A percentile compares a stretch with the other conserved stretches of the same genome.
Evolutionary conservation across 495 filamentous ascomycete genomes (phyloP).

Genomic region (Xylaria telfairii): DNA sequence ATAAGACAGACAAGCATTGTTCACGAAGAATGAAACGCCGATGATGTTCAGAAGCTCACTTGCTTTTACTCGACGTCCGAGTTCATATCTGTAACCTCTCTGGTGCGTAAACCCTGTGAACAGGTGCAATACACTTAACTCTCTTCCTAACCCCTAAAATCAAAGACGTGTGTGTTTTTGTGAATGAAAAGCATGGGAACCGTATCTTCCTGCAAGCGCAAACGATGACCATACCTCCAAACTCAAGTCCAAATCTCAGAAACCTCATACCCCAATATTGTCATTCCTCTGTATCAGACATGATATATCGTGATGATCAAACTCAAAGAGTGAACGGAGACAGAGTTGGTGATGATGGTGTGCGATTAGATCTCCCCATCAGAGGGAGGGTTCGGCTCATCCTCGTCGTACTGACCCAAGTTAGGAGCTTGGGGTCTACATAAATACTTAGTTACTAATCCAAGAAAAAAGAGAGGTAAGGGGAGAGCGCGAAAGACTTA

Average conservation of each 20-base stretch:
- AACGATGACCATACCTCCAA: background rate
- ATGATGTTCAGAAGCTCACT: background rate
- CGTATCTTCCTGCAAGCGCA: background rate
- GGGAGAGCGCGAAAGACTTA: constrained; percentile 4
- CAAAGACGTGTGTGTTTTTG: background rate
- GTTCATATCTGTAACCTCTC: background rate
- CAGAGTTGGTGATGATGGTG: background rate
- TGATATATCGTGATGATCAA: background rate
- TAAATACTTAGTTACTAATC: background rate
- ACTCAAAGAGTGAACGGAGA: background rate
- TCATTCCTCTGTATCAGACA: background rate
- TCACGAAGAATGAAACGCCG: background rate
- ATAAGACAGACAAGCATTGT: background rate
- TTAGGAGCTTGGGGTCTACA: background rate
- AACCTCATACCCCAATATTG: background rate
- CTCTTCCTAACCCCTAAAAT: background rate
- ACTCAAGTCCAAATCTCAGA: background rate
- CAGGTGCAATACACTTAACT: background rate
- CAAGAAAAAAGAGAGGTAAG: too few relatives aligned
- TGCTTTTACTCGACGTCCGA: background rate
- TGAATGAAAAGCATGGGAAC: background rate
- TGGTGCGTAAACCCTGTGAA: constrained; percentile 6
- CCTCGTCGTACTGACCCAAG: background rate
- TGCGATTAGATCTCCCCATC: constrained; percentile 1
- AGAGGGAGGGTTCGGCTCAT: background rate